Base-by-base conservation (phyloP, 768 basidiomycete genomes). In the Cubamyces lactineus region DNA sequence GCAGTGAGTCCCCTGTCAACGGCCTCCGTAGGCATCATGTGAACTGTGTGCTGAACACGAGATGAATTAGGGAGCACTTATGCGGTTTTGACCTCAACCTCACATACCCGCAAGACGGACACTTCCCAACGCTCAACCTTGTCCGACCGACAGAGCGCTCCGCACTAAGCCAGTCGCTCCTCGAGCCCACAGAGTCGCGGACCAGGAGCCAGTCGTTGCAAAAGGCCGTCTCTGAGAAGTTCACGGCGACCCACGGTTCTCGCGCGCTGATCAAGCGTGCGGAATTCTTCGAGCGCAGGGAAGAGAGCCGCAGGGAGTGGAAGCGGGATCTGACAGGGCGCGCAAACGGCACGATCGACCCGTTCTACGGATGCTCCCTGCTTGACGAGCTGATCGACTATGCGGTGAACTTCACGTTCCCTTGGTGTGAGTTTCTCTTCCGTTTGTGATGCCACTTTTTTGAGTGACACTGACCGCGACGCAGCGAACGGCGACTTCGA, bases 361-460 rank as follows among this genome's bases (percentile, higher is more conserved):
- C 75, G 23, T 70, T 62, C 48, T 75, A 75, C 49, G 67, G 67
- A 1, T 91, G 89, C 71, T 77, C 84, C 59, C 70, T 90, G 21
- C 78, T 83, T 40, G 82, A 86, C 61, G 83, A 87, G 74, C 80
- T 86, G 70, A 68, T 86, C 30, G 88, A 90, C 72, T 90, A 90
- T 66, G 86, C 88, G 13, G 61, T 84, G 57, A 91, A 90, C 68
- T 89, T 79, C 66, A 87, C 88, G 0, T 85, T 81, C 70, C 89
- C 89, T 2, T 82, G 81, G 82, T 71, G 69, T 70, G 34, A 59
- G 65, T 58, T 6, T 11, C 5, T 3, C 19, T 7, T 9, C 40
- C 13, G 17, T 12, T 0, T 3, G 21, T 0, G 1, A 3, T 19
- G 1, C 39, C 6, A 19, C n/a, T 17, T 42, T n/a, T 0, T 26